These are phyloP conservation scores for Discostella stelligeroides DNA, from an alignment of 108 stramenopile species.

Conservation along the genomic window DNA sequence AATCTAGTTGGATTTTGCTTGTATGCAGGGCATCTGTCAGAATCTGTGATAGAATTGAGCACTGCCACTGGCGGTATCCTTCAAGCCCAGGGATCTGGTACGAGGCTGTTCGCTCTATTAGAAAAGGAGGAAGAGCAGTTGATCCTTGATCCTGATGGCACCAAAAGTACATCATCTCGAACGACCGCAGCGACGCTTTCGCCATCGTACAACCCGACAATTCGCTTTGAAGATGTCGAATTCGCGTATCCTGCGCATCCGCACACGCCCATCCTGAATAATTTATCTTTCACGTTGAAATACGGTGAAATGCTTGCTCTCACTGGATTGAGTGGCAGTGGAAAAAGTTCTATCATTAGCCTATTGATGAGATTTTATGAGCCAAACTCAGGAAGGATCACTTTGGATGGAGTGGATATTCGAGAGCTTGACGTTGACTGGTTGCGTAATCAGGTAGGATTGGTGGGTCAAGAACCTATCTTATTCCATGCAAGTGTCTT, in stretches of 20 bases:
- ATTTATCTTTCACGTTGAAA: constrained; percentile 33
- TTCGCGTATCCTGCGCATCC: constrained; percentile 90
- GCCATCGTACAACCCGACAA: constrained; percentile 26
- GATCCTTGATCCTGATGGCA: too few relatives aligned
- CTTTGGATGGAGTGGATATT: constrained; percentile 72
- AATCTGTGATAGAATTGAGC: constrained; percentile 34
- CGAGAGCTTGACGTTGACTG: constrained; percentile 46
- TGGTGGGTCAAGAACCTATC: constrained; percentile 84
- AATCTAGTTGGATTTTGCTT: constrained; percentile 48
- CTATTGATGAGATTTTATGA: constrained; percentile 84
- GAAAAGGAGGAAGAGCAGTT: constrained; percentile 7
- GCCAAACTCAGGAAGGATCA: constrained; percentile 51
- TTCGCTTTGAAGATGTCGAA: constrained; percentile 63
- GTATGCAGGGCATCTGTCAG: constrained; percentile 43
- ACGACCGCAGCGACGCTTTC: constrained; percentile 11
- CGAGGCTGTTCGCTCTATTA: constrained; percentile 40
- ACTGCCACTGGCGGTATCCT: constrained; percentile 36
- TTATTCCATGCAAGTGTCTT: constrained; percentile 75
- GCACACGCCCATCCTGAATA: constrained; percentile 58
- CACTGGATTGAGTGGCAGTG: constrained; percentile 70
- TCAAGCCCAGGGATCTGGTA: constrained; percentile 47
- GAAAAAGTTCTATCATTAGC: constrained; percentile 69
- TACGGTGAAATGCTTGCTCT: constrained; percentile 63
- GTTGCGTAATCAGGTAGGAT: constrained; percentile 66
- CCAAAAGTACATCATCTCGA: not conserved